Evolutionary conservation across 495 filamentous ascomycete genomes (phyloP).

Genomic region (Trichoderma orchidacearum): DNA sequence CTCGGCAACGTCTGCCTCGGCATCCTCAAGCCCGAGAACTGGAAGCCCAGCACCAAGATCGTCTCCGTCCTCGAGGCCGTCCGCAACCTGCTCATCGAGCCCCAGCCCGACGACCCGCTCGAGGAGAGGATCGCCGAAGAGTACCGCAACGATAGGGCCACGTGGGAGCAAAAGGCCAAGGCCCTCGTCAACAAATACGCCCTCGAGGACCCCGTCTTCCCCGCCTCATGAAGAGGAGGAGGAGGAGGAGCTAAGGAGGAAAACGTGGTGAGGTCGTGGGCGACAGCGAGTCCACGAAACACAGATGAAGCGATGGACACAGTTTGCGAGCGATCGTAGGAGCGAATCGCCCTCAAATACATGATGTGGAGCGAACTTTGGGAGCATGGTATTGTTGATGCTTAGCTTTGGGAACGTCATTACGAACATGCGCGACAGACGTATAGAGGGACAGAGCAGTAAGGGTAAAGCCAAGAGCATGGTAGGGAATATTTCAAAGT

Average conservation of each 20-base stretch:
- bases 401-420: background rate
- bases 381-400: background rate
- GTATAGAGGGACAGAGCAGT: background rate
- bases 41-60: conserved; percentile 84
- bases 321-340: too few relatives aligned
- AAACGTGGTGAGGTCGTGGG: too few relatives aligned
- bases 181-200: conserved; percentile 77
- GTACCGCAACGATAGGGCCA: conserved; percentile 55
- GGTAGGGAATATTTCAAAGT: too few relatives aligned
- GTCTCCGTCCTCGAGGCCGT: conserved; percentile 67
- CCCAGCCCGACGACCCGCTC: conserved; percentile 88
- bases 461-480: background rate
- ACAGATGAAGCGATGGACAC: too few relatives aligned
- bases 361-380: too few relatives aligned
- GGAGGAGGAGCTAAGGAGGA: too few relatives aligned
- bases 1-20: conserved; percentile 82
- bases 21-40: conserved; percentile 75
- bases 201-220: conserved; percentile 20
- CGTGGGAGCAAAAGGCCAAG: conserved; percentile 73
- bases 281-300: too few relatives aligned
- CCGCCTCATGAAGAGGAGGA: background rate
- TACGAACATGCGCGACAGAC: background rate
- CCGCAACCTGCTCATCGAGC: conserved; percentile 64
- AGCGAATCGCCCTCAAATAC: too few relatives aligned
- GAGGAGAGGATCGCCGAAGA: conserved; percentile 79